A percentile compares a stretch with the other conserved stretches of the same genome.
Evolutionary conservation across 805 yeast species (phyloP).

Genomic region (Candida morakotiae): DNA sequence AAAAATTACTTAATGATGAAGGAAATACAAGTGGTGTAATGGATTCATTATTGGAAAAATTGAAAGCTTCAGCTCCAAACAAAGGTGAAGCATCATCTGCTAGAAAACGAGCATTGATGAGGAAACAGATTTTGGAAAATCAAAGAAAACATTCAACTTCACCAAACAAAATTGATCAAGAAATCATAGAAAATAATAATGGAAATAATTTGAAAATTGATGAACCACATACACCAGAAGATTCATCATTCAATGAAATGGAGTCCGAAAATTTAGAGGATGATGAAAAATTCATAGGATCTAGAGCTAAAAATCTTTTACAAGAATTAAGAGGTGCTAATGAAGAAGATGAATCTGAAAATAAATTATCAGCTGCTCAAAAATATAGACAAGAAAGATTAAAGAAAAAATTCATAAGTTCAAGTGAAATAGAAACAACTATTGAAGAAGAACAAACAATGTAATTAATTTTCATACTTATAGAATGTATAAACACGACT

Average conservation of each 20-base stretch:
- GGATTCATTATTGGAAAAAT: slow-evolving; percentile 81
- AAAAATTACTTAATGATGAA: slow-evolving; percentile 17
- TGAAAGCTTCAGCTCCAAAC: slow-evolving; percentile 80
- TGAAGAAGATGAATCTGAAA: slow-evolving; percentile 13
- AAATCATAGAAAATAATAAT: neutral
- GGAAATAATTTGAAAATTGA: neutral
- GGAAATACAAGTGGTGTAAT: slow-evolving; percentile 56
- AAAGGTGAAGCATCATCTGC: slow-evolving; percentile 78
- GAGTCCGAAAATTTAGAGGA: slow-evolving; percentile 8
- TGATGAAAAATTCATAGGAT: slow-evolving; percentile 36
- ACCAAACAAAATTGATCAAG: neutral
- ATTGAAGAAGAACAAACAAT: neutral
- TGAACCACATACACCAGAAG: slow-evolving; percentile 1
- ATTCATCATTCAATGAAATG: neutral
- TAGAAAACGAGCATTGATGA: slow-evolving; percentile 71
- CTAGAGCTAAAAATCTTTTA: slow-evolving; percentile 60
- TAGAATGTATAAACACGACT: neutral
- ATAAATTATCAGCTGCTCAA: slow-evolving; percentile 36
- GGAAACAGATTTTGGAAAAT: slow-evolving; percentile 52
- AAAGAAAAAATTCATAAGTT: slow-evolving; percentile 16
- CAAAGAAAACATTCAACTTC: slow-evolving; percentile 8
- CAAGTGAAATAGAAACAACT: slow-evolving; percentile 1
- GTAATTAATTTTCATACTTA: neutral
- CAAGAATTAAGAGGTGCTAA: slow-evolving; percentile 50
- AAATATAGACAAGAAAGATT: slow-evolving; percentile 38